Evolutionary conservation across 768 basidiomycete genomes (phyloP), one percentile per base, ranked within the genome.

Genomic region (Cantharellus anzutake): DNA sequence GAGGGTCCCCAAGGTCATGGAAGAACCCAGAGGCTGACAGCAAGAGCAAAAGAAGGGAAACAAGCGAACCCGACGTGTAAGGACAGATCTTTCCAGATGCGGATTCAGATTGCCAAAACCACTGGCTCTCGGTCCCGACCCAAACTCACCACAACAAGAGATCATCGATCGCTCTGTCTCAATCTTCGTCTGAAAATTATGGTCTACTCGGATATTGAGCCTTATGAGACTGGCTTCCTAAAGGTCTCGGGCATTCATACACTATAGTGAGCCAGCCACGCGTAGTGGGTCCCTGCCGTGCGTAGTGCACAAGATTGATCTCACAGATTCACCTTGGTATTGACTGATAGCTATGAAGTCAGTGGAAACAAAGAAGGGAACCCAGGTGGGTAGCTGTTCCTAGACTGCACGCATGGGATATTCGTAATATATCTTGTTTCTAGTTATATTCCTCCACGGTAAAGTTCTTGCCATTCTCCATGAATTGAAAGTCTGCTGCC

Each of bases 391-490:
- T 35, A n/a, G 42, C 2, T 41, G 29, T 42, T 20, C 39, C 7
- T 57, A 44, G 3, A 20, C 42, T 4, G 48, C 20, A 57, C 57
- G 37, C 60, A 41, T 20, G 29, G 40, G 59, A 61, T 53, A 38
- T 34, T 11, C 39, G 56, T 34, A 48, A 5, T 48, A 4, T 35
- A 56, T 41, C n/a, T 41, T 3, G 20, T 3, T 29, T 59, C 55
- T 62, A 85, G 86, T 87, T 29, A 76, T 88, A n/a, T 89, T 86
- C 67, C 71, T 89, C 38, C 86, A 88, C 63, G 87, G 84, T 80
- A 51, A 51, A 72, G 63, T 39, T 58, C 11, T 14, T 48, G 7
- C 5, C 16, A 16, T 41, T 20, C 38, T 11, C 7, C 14, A 2
- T 34, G 35, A 4, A 3, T 37, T 5, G 53, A 16, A 50, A 41